Evolutionary conservation across 495 filamentous ascomycete species (phyloP).

Genomic region (Cryomyces antarcticus): DNA sequence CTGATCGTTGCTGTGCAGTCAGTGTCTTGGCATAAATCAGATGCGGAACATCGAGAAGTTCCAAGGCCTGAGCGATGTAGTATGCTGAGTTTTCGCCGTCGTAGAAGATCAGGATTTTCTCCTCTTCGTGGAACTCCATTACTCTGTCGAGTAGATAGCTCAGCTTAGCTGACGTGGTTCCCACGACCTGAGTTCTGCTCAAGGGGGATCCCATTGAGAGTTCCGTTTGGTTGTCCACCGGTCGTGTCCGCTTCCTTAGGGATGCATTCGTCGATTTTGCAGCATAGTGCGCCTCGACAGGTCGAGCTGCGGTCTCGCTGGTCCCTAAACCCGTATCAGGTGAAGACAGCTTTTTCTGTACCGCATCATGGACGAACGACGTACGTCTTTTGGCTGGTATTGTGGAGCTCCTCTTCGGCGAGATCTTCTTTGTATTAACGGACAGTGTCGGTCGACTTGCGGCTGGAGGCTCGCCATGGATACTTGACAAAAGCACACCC

Average conservation of each 20-base stretch:
- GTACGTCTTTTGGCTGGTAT: too few relatives aligned
- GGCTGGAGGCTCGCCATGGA: slow-evolving; percentile 8
- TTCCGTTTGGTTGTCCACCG: background rate
- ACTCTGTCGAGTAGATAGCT: slow-evolving; percentile 66
- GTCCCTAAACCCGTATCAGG: too few relatives aligned
- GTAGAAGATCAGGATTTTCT: slow-evolving; percentile 89
- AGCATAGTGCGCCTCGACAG: background rate
- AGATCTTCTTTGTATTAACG: background rate
- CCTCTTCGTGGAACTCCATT: slow-evolving; percentile 37
- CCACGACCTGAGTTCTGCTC: slow-evolving; percentile 41
- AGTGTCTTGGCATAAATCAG: slow-evolving; percentile 60
- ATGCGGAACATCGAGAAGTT: slow-evolving; percentile 26
- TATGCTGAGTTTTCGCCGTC: slow-evolving; percentile 63
- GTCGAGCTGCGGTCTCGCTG: background rate
- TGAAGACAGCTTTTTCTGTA: too few relatives aligned
- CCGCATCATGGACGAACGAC: too few relatives aligned
- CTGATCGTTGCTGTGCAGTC: slow-evolving; percentile 33
- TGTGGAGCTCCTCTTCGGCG: slow-evolving; percentile 1
- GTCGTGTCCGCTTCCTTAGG: background rate
- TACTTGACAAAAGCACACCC: slow-evolving; percentile 16
- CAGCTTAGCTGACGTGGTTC: slow-evolving; percentile 71
- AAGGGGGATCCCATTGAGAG: slow-evolving; percentile 32
- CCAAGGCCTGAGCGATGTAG: slow-evolving; percentile 54
- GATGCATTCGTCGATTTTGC: slow-evolving; percentile 1
- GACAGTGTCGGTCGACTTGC: slow-evolving; percentile 2